phyloP scores from a whole-genome alignment of 2,329 filamentous ascomycete genomes.

The Purpureocillium lavendulum region DNA sequence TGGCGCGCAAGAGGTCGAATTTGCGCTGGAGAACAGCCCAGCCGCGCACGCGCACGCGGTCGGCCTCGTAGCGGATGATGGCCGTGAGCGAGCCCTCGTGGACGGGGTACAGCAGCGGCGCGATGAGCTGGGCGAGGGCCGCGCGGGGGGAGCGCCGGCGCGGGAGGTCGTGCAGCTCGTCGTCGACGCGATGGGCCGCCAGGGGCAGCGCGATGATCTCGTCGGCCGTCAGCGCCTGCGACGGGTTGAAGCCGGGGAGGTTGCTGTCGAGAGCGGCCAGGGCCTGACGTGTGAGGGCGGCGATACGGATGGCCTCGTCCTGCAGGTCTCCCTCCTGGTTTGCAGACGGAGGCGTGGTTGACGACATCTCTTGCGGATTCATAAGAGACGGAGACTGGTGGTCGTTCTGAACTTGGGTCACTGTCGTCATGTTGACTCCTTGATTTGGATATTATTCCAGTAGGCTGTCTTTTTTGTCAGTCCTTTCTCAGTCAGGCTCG shows the following conservation, averaged over 20 bases:
- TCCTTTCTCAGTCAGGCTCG: too few relatives aligned
- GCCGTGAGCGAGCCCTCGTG: conserved; percentile 24
- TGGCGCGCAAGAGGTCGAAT: conserved; percentile 23
- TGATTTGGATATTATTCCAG: too few relatives aligned
- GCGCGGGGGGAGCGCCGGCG: conserved; percentile 24
- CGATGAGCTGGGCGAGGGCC: conserved; percentile 19
- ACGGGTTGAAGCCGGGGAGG: conserved; percentile 19
- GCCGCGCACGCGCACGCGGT: conserved; percentile 25
- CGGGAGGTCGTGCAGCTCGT: conserved; percentile 22
- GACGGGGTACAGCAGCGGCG: conserved; percentile 23
- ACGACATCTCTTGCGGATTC: too few relatives aligned
- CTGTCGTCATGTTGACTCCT: too few relatives aligned
- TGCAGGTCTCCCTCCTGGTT: background rate
- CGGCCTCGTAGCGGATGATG: conserved; percentile 27
- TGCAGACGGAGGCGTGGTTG: too few relatives aligned
- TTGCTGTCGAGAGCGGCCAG: conserved; percentile 17
- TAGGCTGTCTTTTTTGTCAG: too few relatives aligned
- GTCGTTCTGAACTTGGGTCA: too few relatives aligned
- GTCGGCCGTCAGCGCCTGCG: conserved; percentile 20
- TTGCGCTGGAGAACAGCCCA: conserved; percentile 26
- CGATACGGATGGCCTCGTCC: conserved; percentile 18
- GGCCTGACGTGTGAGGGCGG: conserved; percentile 18
- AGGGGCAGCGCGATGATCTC: conserved; percentile 26
- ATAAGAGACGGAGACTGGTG: too few relatives aligned
- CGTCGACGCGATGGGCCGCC: conserved; percentile 17